phyloP scores from a whole-genome alignment of 1,284 basidiomycete species.

The Lignosus rhinocerotis region DNA sequence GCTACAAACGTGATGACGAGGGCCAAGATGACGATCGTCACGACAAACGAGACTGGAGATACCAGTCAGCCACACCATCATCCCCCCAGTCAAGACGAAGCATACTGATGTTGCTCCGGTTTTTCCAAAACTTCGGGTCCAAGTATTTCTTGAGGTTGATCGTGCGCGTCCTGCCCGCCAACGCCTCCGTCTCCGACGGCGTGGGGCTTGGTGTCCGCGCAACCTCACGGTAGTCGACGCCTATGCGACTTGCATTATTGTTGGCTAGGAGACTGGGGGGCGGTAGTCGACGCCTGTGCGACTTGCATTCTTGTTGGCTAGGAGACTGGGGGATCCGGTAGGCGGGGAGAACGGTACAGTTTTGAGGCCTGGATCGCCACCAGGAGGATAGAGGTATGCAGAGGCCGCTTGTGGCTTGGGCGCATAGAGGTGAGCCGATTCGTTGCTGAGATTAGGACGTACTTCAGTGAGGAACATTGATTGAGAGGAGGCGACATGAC shows the following conservation, averaged over 20 bases:
- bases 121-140: slow-evolving; percentile 30
- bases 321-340: too few species aligned
- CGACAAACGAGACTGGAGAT: background rate
- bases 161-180: background rate
- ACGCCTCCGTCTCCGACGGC: slow-evolving; percentile 28
- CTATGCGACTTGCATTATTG: background rate
- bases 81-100: slow-evolving; percentile 41
- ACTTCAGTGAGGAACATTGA: too few species aligned
- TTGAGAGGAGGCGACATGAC: too few species aligned
- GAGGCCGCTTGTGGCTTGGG: too few species aligned
- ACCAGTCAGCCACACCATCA: slow-evolving; percentile 32
- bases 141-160: slow-evolving; percentile 7
- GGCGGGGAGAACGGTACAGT: too few species aligned
- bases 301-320: too few species aligned
- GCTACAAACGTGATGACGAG: slow-evolving; percentile 53
- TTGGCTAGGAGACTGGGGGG: too few species aligned
- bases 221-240: slow-evolving; percentile 25
- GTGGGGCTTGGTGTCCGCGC: slow-evolving; percentile 42
- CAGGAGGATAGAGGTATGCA: too few species aligned
- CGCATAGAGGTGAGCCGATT: too few species aligned
- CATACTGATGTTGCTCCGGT: slow-evolving; percentile 38
- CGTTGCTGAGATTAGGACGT: too few species aligned
- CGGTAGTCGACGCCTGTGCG: slow-evolving; percentile 21
- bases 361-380: too few species aligned
- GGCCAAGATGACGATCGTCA: slow-evolving; percentile 23